Conservation (phyloP, 805 yeast species). For the Starmerella scarabaei region DNA sequence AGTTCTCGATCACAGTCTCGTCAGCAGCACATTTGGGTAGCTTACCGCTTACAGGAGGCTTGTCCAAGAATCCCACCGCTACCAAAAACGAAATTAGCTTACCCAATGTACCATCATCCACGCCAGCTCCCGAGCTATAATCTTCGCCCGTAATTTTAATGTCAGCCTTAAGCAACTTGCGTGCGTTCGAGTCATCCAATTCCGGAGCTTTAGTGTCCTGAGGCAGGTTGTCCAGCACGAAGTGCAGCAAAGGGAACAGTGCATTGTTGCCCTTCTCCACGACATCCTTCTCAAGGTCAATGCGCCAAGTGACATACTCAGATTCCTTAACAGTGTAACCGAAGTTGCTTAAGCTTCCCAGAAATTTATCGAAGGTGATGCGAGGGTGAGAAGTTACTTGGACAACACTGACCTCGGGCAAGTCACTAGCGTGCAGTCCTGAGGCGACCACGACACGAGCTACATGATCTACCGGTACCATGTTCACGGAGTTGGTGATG, state of each 20-base stretch:
- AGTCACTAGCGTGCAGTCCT: conserved; percentile 59
- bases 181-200: conserved; percentile 75
- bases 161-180: conserved; percentile 52
- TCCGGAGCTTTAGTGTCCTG: conserved; percentile 90
- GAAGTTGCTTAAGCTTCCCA: conserved; percentile 48
- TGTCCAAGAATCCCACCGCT: conserved; percentile 65
- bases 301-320: conserved; percentile 71
- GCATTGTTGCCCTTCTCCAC: conserved; percentile 71
- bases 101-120: conserved; percentile 53
- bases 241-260: conserved; percentile 81
- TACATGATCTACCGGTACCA: conserved; percentile 97
- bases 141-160: conserved; percentile 52
- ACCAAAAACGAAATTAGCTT: conserved; percentile 68
- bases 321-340: conserved; percentile 57
- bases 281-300: conserved; percentile 61
- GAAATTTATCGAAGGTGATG: conserved; percentile 60
- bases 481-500: conserved; percentile 75
- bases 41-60: conserved; percentile 38
- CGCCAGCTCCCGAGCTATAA: conserved; percentile 58
- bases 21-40: conserved; percentile 33
- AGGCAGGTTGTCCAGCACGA: conserved; percentile 86
- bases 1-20: conserved; percentile 27
- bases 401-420: conserved; percentile 50
- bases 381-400: conserved; percentile 99
- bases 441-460: conserved; percentile 81